Percentiles rank a stretch among this genome's conserved stretches.
Evolutionary conservation across 2,329 filamentous ascomycete species (phyloP).

Genomic region (Trichoderma aggressivum): DNA sequence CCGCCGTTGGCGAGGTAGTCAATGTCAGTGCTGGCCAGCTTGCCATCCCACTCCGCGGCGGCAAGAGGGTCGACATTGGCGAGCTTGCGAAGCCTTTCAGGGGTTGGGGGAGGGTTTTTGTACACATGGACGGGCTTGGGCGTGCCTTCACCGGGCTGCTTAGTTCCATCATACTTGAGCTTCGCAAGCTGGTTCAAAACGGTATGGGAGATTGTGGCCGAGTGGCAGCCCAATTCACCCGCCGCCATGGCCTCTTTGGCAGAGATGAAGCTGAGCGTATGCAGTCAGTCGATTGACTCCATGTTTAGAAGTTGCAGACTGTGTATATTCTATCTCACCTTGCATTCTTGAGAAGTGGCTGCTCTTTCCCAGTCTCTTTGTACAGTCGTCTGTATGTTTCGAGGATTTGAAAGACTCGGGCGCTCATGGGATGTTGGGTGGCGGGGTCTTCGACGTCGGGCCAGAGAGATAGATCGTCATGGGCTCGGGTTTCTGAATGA

Average conservation of each 20-base stretch:
- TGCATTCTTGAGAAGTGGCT: conserved; percentile 47
- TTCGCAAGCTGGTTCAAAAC: conserved; percentile 38
- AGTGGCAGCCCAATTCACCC: conserved; percentile 44
- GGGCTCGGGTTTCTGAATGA: conserved; percentile 40
- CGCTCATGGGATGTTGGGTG: conserved; percentile 44
- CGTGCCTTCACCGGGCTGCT: conserved; percentile 37
- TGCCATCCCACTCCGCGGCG: conserved; percentile 38
- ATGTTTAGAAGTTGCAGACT: not conserved
- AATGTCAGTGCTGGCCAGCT: conserved; percentile 37
- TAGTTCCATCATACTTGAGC: conserved; percentile 35
- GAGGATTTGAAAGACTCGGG: conserved; percentile 46
- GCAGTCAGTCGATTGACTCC: not conserved
- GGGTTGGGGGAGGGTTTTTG: conserved; percentile 31
- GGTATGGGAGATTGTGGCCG: conserved; percentile 13
- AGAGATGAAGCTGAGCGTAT: conserved; percentile 38
- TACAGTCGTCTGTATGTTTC: conserved; percentile 45
- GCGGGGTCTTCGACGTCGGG: conserved; percentile 46
- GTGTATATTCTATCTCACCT: conserved; percentile 25
- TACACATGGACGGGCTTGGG: conserved; percentile 42
- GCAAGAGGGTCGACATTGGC: conserved; percentile 39
- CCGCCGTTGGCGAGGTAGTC: conserved; percentile 48
- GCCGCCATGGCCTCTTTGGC: conserved; percentile 44
- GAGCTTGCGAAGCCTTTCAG: conserved; percentile 36
- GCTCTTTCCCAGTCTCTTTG: conserved; percentile 45
- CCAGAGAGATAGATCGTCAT: conserved; percentile 43